Evolutionary conservation across 2,329 filamentous ascomycete species (phyloP), one percentile per base, ranked within the genome.

Genomic region (Clonostachys rhizophaga): DNA sequence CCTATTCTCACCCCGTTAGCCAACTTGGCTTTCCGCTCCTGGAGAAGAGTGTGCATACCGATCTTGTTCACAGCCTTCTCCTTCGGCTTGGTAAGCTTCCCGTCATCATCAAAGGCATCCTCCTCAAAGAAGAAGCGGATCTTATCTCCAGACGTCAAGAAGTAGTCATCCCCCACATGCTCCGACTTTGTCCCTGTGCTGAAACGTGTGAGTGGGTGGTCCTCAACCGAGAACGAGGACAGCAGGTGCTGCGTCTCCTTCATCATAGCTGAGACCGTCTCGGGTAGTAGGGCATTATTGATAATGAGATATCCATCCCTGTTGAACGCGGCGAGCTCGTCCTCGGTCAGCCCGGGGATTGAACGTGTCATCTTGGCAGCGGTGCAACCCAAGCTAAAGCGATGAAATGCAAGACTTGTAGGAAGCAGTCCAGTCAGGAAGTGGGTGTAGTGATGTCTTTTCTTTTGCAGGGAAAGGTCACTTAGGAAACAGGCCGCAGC

Each of bases 101-200:
- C 86, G 0, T 68, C 58, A 10, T 71, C 55, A 58, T 85, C 75
- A 65, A 96, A 92, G 53, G 92, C 92, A 67, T 94, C 91, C 68
- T 95, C 90, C 68, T 97, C 92, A 67, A 97, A 95, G 78, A 97
- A 97, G 78, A 95, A 97, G 50, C 91, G 87, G 51, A 97, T 75
- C 70, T 96, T 92, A 74, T 97, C 89, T 51, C 90, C 91, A 4
- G 87, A 94, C 2, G 76, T 78, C 4, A 97, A 81, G 71, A 99
- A 97, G 76, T 99, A 99, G 62, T 87, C 83, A 71, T 97, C 94
- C 52, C 92, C 91, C 11, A 96, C 88, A 69, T 97, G 92, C 50
- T 84, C 79, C 42, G 61, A 77, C 55, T 91, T 91, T 1, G 91
- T 96, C 55, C 91, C 91, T 1, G 92, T 96, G 33, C 87, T 88